Conservation (phyloP, 441 rosid species). For the Macaranga tanarius region DNA sequence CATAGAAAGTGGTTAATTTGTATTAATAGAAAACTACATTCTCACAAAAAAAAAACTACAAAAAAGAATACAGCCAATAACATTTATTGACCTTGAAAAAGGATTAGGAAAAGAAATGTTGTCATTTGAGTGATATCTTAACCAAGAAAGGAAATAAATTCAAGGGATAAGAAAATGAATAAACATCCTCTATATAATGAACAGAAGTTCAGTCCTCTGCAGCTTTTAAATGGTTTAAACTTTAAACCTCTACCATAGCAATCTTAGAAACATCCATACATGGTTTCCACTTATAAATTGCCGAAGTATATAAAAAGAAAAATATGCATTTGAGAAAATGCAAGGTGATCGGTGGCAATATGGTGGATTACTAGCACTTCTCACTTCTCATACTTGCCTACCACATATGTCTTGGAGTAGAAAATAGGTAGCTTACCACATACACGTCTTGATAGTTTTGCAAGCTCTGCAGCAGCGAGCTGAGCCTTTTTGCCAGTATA, state of each 20-base stretch:
- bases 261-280: background rate
- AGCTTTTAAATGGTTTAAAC: background rate
- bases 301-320: background rate
- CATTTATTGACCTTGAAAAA: background rate
- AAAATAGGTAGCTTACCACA: constrained; percentile 51
- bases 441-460: constrained; percentile 71
- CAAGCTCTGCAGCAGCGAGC: constrained; percentile 92
- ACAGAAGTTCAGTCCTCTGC: background rate
- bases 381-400: too few species aligned
- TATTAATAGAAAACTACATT: too few species aligned
- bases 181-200: background rate
- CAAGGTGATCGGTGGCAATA: background rate
- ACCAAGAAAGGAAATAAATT: background rate
- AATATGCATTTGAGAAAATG: background rate
- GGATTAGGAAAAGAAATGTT: background rate
- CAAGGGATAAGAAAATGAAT: background rate
- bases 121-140: too few species aligned
- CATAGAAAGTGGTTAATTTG: too few species aligned
- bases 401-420: background rate
- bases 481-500: constrained; percentile 85
- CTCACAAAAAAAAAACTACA: background rate
- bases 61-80: background rate
- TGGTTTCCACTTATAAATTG: background rate
- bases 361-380: background rate
- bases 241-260: too few species aligned